These are phyloP conservation scores for Penicillium sp. DNA, from an alignment of 2,329 filamentous ascomycete genomes.

Conservation along the genomic window DNA sequence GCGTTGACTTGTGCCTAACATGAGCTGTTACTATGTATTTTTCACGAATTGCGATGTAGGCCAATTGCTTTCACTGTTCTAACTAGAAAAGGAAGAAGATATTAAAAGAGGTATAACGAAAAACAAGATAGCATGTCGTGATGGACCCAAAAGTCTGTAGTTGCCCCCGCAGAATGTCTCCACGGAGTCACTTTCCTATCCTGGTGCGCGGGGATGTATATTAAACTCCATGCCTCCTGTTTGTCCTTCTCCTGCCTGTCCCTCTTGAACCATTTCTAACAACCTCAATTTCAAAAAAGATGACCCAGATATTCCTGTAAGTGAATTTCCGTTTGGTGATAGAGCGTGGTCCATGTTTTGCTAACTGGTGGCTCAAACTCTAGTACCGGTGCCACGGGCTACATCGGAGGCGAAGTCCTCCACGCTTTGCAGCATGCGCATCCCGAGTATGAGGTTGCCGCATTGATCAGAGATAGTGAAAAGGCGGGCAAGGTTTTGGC, in stretches of 20 bases:
- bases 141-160: not conserved
- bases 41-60: not conserved
- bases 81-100: not conserved
- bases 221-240: not conserved
- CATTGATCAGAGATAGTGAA: constrained; percentile 28
- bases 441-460: constrained; percentile 41
- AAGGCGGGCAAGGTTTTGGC: constrained; percentile 30
- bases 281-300: not conserved
- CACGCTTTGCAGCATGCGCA: constrained; percentile 38
- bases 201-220: not conserved
- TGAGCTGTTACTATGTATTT: not conserved
- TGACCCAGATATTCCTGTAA: constrained; percentile 4
- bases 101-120: too few species aligned
- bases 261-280: not conserved
- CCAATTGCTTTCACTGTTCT: not conserved
- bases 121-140: not conserved
- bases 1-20: not conserved
- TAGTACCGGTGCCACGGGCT: constrained; percentile 22
- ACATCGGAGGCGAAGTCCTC: constrained; percentile 50
- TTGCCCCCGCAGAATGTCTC: not conserved
- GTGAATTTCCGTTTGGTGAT: not conserved
- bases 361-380: not conserved
- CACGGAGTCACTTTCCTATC: constrained; percentile 3
- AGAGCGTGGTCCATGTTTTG: not conserved
- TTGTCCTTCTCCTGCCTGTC: not conserved